These are phyloP conservation scores for Sclerotiophoma versabilis DNA, from an alignment of 2,329 filamentous ascomycete species.

Conservation along the genomic window DNA sequence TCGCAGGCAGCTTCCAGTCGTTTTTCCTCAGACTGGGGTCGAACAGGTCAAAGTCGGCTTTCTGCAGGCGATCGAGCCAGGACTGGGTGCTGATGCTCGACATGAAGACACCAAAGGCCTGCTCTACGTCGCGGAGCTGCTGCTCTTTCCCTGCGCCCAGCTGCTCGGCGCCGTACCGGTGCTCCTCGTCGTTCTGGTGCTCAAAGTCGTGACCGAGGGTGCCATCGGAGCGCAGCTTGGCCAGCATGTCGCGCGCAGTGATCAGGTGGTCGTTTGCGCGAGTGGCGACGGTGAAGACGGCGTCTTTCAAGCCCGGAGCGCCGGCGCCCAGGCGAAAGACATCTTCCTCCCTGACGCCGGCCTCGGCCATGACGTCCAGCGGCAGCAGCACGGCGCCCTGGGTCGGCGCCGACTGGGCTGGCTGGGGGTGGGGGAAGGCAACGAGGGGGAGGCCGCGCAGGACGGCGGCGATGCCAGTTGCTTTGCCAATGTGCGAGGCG, in stretches of 20 bases:
- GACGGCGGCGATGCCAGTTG: slow-evolving; percentile 84
- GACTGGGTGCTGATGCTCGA: slow-evolving; percentile 78
- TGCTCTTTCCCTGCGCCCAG: slow-evolving; percentile 44
- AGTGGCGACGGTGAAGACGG: slow-evolving; percentile 90
- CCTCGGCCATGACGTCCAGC: slow-evolving; percentile 86
- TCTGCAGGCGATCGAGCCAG: slow-evolving; percentile 80
- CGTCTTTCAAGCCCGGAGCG: slow-evolving; percentile 85
- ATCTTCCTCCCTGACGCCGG: slow-evolving; percentile 84
- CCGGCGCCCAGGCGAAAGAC: slow-evolving; percentile 80
- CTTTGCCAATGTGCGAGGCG: slow-evolving; percentile 94
- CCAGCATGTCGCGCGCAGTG: slow-evolving; percentile 90
- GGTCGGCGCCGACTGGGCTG: slow-evolving; percentile 55
- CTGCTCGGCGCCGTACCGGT: slow-evolving; percentile 56
- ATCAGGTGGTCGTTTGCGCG: slow-evolving; percentile 95
- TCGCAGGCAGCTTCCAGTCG: slow-evolving; percentile 89
- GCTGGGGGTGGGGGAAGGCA: slow-evolving; percentile 74
- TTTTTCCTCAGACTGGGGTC: slow-evolving; percentile 66
- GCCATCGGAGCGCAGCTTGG: slow-evolving; percentile 75
- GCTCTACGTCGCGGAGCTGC: slow-evolving; percentile 63
- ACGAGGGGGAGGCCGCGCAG: slow-evolving; percentile 87
- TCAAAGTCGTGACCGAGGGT: slow-evolving; percentile 88
- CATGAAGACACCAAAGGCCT: slow-evolving; percentile 80
- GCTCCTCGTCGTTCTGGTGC: slow-evolving; percentile 78
- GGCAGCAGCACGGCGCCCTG: slow-evolving; percentile 80
- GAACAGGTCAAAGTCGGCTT: slow-evolving; percentile 84